Base-by-base conservation (phyloP, 2,329 filamentous ascomycete genomes). In the Fusarium decemcellulare region DNA sequence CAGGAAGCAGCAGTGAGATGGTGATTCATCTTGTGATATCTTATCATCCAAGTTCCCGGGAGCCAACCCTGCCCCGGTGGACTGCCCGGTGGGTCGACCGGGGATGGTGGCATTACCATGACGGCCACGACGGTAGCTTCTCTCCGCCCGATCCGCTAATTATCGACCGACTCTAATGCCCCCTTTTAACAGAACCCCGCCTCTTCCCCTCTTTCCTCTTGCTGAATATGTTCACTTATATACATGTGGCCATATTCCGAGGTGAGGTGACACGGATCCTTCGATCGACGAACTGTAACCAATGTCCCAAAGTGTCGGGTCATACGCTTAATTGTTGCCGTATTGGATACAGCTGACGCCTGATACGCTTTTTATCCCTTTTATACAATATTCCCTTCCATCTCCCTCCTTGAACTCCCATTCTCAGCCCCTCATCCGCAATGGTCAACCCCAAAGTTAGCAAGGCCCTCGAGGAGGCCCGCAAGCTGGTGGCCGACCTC, bases 381-480 rank as follows among this genome's bases (percentile, higher is more conserved):
- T 48, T 6, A 30, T 50, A 23, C 12, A 50, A 32, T 18, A 11
- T 14, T 5, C 15, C 32, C 36, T 29, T 18, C 46, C 46, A 48
- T 16, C n/a, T 30, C 37, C 30, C n/a, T 34, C n/a, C 16, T 16
- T n/a, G 23, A 23, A 23, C 23, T n/a, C 23, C 3, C 23, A 23
- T 23, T 23, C 23, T 5, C n/a, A 65, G 42, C 16, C 54, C 14
- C 37, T 10, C 8, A 12, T 8, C 18, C 14, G 36, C 9, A 32
- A 73, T 73, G 69, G 58, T 63, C 23, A 63, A 74, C 8, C 73
- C 71, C 16, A 74, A 73, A 44, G 74, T 65, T 39, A 67, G 58
- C 56, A 75, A 71, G 15, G 75, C 75, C 44, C 72, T 76, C 4
- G 64, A 72, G 36, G 72, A 76, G 65, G 74, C 75, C 32, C 67